phyloP scores from a whole-genome alignment of 1,284 basidiomycete species.

The Heterobasidion parviporum region DNA sequence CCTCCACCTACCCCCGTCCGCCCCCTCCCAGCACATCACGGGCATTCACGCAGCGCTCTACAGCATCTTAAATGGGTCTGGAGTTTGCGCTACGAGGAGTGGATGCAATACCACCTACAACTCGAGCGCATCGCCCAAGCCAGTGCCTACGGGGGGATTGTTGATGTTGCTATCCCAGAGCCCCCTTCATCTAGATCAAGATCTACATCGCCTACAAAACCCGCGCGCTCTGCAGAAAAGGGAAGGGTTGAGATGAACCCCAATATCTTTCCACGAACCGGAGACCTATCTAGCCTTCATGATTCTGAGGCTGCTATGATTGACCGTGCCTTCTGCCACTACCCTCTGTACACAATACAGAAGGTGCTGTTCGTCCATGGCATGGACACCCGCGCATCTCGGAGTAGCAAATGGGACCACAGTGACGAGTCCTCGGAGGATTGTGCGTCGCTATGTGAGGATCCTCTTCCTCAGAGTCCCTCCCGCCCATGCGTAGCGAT shows the following conservation, averaged over 20 bases:
- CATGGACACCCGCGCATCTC: slow-evolving; percentile 25
- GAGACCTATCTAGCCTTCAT: slow-evolving; percentile 47
- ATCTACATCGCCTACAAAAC: background rate
- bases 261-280: slow-evolving; percentile 55
- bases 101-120: slow-evolving; percentile 30
- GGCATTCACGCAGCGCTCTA: slow-evolving; percentile 50
- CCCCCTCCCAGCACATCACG: slow-evolving; percentile 33
- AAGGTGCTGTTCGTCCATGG: slow-evolving; percentile 57
- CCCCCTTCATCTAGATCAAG: slow-evolving; percentile 10
- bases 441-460: background rate
- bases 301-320: slow-evolving; percentile 38
- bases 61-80: slow-evolving; percentile 52
- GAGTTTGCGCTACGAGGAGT: slow-evolving; percentile 41
- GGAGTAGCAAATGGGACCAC: background rate
- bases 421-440: background rate
- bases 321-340: slow-evolving; percentile 48
- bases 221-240: background rate
- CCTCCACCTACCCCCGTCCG: slow-evolving; percentile 1
- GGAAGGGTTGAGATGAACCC: slow-evolving; percentile 16
- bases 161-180: slow-evolving; percentile 15
- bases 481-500: background rate
- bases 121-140: slow-evolving; percentile 16
- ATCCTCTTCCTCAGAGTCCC: background rate
- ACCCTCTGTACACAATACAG: slow-evolving; percentile 55
- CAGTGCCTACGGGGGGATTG: slow-evolving; percentile 24